Evolutionary conservation across 176 grass and related monocot species (phyloP).

Genomic region (Zea luxurians): DNA sequence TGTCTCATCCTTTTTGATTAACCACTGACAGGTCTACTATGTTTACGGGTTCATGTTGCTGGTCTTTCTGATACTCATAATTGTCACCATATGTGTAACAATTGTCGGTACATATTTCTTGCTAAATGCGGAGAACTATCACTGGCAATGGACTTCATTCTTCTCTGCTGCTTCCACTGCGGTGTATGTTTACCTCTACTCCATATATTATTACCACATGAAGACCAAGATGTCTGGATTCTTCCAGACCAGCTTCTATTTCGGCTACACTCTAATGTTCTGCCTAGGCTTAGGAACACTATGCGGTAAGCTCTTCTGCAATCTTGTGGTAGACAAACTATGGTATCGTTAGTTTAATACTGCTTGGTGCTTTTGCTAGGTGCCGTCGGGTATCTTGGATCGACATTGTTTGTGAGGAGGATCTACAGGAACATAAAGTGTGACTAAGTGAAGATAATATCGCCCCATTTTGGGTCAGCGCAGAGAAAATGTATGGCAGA

Average conservation of each 20-base stretch:
- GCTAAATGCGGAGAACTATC: slow-evolving; percentile 94
- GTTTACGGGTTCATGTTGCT: slow-evolving; percentile 97
- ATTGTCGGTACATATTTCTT: slow-evolving; percentile 96
- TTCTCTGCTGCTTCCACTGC: slow-evolving; percentile 96
- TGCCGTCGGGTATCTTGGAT: slow-evolving; percentile 79
- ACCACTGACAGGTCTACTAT: slow-evolving; percentile 80
- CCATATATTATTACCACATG: slow-evolving; percentile 87
- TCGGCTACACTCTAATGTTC: slow-evolving; percentile 96
- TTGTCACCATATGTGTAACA: slow-evolving; percentile 92
- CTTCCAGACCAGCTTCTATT: slow-evolving; percentile 97
- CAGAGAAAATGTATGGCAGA: slow-evolving; percentile 5
- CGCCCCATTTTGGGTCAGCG: neutral
- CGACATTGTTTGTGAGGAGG: slow-evolving; percentile 68
- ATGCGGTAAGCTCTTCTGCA: slow-evolving; percentile 60
- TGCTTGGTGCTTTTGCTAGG: slow-evolving; percentile 43
- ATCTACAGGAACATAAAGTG: slow-evolving; percentile 89
- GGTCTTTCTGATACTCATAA: slow-evolving; percentile 87
- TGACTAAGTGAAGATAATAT: slow-evolving; percentile 47
- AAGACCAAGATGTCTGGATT: slow-evolving; percentile 99
- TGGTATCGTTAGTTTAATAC: slow-evolving; percentile 18
- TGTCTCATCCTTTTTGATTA: slow-evolving; percentile 22
- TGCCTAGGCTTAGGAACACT: slow-evolving; percentile 95
- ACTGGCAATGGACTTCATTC: slow-evolving; percentile 99
- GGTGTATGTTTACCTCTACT: slow-evolving; percentile 92
- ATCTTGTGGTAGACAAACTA: neutral